phyloP scores from a whole-genome alignment of 1,284 basidiomycete species.

The Coniferiporia sulphurascens region DNA sequence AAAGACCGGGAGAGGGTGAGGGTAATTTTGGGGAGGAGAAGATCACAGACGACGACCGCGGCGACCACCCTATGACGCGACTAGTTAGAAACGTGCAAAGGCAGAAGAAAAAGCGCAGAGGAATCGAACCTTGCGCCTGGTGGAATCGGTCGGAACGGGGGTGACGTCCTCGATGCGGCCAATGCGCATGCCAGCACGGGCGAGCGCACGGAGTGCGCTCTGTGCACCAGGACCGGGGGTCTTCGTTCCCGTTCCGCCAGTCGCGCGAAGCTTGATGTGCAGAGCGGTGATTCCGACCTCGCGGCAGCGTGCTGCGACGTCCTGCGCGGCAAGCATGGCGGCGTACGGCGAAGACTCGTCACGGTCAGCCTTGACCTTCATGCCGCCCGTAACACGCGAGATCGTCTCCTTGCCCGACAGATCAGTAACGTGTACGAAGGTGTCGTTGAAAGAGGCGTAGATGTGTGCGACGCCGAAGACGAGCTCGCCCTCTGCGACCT shows the following conservation, averaged over 20 bases:
- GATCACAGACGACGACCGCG: constrained; percentile 95
- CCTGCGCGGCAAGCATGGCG: constrained; percentile 99
- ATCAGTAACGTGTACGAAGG: constrained; percentile 99
- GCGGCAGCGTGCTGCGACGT: constrained; percentile 93
- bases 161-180: constrained; percentile 98
- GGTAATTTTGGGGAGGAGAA: not conserved
- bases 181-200: constrained; percentile 98
- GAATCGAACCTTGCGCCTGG: constrained; percentile 81
- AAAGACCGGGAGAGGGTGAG: constrained; percentile 19
- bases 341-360: constrained; percentile 99
- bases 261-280: constrained; percentile 97
- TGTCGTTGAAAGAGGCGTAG: constrained; percentile 98
- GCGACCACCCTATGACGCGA: constrained; percentile 82
- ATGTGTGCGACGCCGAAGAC: constrained; percentile 97
- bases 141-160: constrained; percentile 95
- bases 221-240: constrained; percentile 98
- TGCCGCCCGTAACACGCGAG: constrained; percentile 95
- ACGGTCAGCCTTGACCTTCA: constrained; percentile 99
- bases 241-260: constrained; percentile 98
- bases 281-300: constrained; percentile 98
- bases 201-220: constrained; percentile 96
- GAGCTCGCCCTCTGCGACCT: constrained; percentile 92
- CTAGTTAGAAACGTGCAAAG: constrained; percentile 1
- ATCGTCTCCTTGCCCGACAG: constrained; percentile 98
- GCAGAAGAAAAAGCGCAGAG: not conserved